phyloP scores from a whole-genome alignment of 129 eudicot genomes.

The Flaveria bidentis region DNA sequence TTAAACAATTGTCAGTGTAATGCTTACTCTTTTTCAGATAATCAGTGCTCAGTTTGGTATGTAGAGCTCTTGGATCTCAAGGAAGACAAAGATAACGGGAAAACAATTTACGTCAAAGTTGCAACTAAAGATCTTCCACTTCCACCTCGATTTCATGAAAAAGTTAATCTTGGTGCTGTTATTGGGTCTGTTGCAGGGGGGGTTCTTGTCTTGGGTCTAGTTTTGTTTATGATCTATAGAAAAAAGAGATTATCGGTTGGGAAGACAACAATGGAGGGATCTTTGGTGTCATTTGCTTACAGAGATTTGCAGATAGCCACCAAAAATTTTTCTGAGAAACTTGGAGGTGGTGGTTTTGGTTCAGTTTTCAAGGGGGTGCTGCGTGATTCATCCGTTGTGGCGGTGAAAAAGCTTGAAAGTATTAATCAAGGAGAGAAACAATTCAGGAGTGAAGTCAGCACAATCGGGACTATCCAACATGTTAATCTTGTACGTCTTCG shows the following conservation, averaged over 20 bases:
- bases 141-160: slow-evolving; percentile 23
- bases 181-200: slow-evolving; percentile 41
- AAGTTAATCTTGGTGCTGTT: slow-evolving; percentile 32
- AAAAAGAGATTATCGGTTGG: slow-evolving; percentile 18
- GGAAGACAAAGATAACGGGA: slow-evolving; percentile 40
- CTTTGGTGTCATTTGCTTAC: slow-evolving; percentile 52
- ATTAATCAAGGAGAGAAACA: slow-evolving; percentile 68
- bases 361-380: slow-evolving; percentile 54
- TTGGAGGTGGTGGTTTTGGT: slow-evolving; percentile 69
- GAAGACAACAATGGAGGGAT: slow-evolving; percentile 41
- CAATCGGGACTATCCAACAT: slow-evolving; percentile 71
- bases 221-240: slow-evolving; percentile 33
- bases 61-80: slow-evolving; percentile 50
- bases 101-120: slow-evolving; percentile 45
- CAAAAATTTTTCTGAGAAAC: slow-evolving; percentile 45
- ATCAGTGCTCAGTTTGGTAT: slow-evolving; percentile 57
- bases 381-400: slow-evolving; percentile 54
- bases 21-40: slow-evolving; percentile 53
- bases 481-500: slow-evolving; percentile 69
- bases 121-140: slow-evolving; percentile 53
- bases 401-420: slow-evolving; percentile 67
- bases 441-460: slow-evolving; percentile 69
- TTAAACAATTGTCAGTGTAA: slow-evolving; percentile 54
- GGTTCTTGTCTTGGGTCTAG: slow-evolving; percentile 36
- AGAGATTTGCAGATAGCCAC: slow-evolving; percentile 55